Conservation (phyloP, 441 rosid species). For the Bocquillonia castaneifolia region DNA sequence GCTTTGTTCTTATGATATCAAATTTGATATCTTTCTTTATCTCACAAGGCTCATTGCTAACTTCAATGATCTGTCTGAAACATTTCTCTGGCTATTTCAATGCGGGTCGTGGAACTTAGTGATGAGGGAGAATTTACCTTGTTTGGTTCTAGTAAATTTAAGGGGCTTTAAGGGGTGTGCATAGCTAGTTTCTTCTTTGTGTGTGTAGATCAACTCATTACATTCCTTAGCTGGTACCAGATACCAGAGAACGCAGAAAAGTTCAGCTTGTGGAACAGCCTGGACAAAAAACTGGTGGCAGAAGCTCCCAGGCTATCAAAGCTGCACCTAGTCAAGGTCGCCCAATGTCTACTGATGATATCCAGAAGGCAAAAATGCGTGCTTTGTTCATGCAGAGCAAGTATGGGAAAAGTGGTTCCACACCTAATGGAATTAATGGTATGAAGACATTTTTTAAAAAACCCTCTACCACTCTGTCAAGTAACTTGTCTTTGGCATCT, state of each 20-base stretch:
- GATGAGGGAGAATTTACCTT: background rate
- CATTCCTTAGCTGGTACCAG: slow-evolving; percentile 67
- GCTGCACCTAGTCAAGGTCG: slow-evolving; percentile 61
- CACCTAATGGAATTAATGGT: slow-evolving; percentile 44
- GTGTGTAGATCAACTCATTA: slow-evolving; percentile 8
- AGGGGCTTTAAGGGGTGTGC: background rate
- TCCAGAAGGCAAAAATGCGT: slow-evolving; percentile 96
- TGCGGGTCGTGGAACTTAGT: background rate
- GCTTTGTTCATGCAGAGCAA: slow-evolving; percentile 77
- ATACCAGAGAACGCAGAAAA: slow-evolving; percentile 85
- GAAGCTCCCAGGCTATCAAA: slow-evolving; percentile 59
- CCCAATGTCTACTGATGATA: slow-evolving; percentile 98
- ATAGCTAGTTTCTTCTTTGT: slow-evolving; percentile 8
- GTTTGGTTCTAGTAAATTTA: background rate
- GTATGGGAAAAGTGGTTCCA: slow-evolving; percentile 50
- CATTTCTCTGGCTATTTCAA: background rate
- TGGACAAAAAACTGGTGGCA: slow-evolving; percentile 71
- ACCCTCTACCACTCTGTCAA: slow-evolving; percentile 33
- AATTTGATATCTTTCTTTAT: background rate
- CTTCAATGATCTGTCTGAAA: background rate
- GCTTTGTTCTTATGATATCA: background rate
- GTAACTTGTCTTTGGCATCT: slow-evolving; percentile 29
- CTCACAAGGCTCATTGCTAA: background rate
- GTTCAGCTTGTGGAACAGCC: slow-evolving; percentile 97
- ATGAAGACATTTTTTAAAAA: slow-evolving; percentile 40